A percentile compares a stretch with the other conserved stretches of the same genome.
Conservation (phyloP, 768 basidiomycete species). For the button mushroom (Agaricus bisporus) region DNA sequence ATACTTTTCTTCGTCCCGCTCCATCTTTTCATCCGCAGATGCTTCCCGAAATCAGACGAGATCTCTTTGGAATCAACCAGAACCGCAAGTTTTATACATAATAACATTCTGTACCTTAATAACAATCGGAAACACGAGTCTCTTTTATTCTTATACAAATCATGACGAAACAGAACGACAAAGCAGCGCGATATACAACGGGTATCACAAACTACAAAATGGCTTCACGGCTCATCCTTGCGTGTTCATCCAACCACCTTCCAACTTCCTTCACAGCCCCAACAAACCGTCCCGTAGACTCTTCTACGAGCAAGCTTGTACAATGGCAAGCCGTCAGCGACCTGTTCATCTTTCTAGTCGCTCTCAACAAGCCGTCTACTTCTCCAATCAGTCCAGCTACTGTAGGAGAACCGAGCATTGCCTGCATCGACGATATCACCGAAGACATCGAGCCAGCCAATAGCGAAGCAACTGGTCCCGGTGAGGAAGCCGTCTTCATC, state of each 20-base stretch:
- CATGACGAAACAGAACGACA: background rate
- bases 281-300: background rate
- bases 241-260: background rate
- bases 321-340: background rate
- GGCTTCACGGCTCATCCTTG: background rate
- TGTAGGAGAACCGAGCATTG: background rate
- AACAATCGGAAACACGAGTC: background rate
- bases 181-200: background rate
- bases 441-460: background rate
- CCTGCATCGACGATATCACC: background rate
- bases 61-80: conserved; percentile 84
- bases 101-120: conserved; percentile 4
- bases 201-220: background rate
- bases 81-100: conserved; percentile 90
- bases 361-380: background rate
- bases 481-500: background rate
- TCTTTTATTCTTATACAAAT: background rate
- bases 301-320: background rate
- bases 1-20: background rate
- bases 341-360: background rate
- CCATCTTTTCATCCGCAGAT: conserved; percentile 44
- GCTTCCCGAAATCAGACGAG: conserved; percentile 89
- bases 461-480: background rate
- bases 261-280: background rate
- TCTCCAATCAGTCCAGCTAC: background rate